Evolutionary conservation across 768 basidiomycete species (phyloP).

Genomic region (Tubosaeta sp.): DNA sequence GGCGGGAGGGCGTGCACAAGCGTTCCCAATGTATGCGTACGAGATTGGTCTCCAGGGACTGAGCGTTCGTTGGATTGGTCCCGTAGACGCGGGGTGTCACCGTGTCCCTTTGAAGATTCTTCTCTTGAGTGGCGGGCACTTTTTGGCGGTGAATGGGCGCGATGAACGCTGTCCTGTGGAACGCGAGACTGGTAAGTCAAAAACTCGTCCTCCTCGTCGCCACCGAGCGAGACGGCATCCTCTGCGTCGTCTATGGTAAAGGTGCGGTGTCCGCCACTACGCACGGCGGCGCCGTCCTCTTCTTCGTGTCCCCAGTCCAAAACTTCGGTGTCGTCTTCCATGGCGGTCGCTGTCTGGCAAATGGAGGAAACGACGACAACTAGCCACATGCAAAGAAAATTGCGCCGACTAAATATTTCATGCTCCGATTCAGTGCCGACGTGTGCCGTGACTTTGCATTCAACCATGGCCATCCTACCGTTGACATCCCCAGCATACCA

Average conservation of each 20-base stretch:
- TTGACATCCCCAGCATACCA: constrained; percentile 27
- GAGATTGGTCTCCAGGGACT: constrained; percentile 21
- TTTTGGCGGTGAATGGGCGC: constrained; percentile 19
- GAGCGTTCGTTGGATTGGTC: constrained; percentile 11
- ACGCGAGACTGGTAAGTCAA: constrained; percentile 39
- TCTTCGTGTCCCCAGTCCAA: constrained; percentile 68
- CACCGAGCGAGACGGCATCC: constrained; percentile 68
- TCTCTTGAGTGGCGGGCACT: constrained; percentile 8
- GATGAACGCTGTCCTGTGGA: constrained; percentile 24
- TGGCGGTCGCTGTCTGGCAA: constrained; percentile 25
- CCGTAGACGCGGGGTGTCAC: constrained; percentile 5
- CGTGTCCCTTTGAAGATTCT: constrained; percentile 7
- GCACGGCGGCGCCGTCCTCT: constrained; percentile 37
- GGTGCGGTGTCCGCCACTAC: constrained; percentile 37
- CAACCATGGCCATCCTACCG: constrained; percentile 33
- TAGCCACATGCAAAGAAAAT: background rate
- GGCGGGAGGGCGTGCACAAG: constrained; percentile 67
- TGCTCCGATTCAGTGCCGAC: constrained; percentile 20
- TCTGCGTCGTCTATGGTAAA: constrained; percentile 42
- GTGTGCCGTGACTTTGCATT: constrained; percentile 12
- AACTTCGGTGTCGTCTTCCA: constrained; percentile 66
- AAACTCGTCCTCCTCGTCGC: constrained; percentile 65
- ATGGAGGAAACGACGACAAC: constrained; percentile 14
- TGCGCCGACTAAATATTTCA: constrained; percentile 15
- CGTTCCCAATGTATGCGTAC: constrained; percentile 31